Percentiles rank a stretch among this genome's conserved stretches.
These are phyloP conservation scores for Brassica cretica DNA, from an alignment of 345 rosid species.

Conservation along the genomic window DNA sequence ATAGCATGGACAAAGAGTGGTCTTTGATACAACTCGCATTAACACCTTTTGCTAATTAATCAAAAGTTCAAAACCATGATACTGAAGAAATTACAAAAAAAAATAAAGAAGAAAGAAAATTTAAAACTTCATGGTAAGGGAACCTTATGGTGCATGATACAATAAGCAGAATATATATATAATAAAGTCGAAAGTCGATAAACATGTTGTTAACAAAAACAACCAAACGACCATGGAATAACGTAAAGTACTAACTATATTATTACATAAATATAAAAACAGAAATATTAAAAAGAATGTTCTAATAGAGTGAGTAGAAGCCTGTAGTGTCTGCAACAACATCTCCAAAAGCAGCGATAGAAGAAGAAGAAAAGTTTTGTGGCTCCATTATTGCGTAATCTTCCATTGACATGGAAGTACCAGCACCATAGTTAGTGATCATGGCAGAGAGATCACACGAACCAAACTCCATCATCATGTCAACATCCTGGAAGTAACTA, in stretches of 20 bases:
- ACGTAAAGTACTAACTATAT: conserved; percentile 17
- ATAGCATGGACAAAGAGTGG: conserved; percentile 32
- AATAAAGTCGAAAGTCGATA: conserved; percentile 6
- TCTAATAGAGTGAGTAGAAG: conserved; percentile 39
- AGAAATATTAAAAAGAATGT: conserved; percentile 22
- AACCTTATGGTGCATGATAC: conserved; percentile 29
- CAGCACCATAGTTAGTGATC: conserved; percentile 44
- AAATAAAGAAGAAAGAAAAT: not conserved
- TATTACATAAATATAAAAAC: conserved; percentile 23
- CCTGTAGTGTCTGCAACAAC: conserved; percentile 43
- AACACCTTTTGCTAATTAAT: not conserved
- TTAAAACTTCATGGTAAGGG: conserved; percentile 27
- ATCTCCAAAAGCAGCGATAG: conserved; percentile 45
- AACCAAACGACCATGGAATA: conserved; percentile 26
- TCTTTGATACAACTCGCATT: conserved; percentile 34
- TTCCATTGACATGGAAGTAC: conserved; percentile 32
- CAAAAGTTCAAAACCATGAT: not conserved
- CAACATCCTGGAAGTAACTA: conserved; percentile 32
- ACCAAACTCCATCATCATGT: conserved; percentile 39
- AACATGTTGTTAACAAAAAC: conserved; percentile 19
- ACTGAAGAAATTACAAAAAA: not conserved
- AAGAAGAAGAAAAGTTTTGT: conserved; percentile 39
- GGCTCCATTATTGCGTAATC: conserved; percentile 35
- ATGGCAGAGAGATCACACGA: conserved; percentile 60
- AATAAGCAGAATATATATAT: conserved; percentile 15